A percentile compares a stretch with the other conserved stretches of the same genome.
Evolutionary conservation across 2,329 filamentous ascomycete species (phyloP).

Genomic region (Ascochyta fabae): DNA sequence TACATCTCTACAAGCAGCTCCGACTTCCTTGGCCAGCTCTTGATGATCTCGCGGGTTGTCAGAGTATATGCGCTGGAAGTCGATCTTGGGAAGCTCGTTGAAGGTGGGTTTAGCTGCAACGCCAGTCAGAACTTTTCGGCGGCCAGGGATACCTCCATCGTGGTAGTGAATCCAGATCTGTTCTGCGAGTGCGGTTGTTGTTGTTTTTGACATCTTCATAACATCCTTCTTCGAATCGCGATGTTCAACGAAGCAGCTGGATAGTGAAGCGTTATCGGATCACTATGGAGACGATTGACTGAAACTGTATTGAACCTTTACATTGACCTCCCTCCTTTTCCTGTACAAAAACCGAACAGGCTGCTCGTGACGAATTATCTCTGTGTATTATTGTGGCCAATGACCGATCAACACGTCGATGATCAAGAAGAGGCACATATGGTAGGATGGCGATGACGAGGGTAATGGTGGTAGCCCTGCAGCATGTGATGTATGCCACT

Average conservation of each 20-base stretch:
- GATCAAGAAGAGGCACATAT: not conserved
- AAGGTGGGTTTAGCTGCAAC: slow-evolving; percentile 34
- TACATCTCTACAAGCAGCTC: slow-evolving; percentile 41
- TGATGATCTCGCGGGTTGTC: slow-evolving; percentile 30
- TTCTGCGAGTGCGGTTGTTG: slow-evolving; percentile 15
- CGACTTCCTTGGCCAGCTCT: slow-evolving; percentile 39
- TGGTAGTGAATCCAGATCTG: slow-evolving; percentile 39
- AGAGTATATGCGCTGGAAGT: slow-evolving; percentile 41
- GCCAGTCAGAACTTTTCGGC: slow-evolving; percentile 35
- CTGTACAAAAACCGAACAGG: not conserved
- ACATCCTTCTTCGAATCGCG: not conserved
- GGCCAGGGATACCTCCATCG: slow-evolving; percentile 39
- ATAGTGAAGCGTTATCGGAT: not conserved
- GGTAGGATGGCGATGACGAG: not conserved
- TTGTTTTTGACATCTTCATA: slow-evolving; percentile 14
- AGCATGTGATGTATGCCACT: not conserved
- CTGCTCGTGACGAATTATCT: not conserved
- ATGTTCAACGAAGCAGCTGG: not conserved
- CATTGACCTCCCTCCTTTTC: too few species aligned
- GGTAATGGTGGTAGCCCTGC: too few species aligned
- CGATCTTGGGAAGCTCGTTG: slow-evolving; percentile 37
- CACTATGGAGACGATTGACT: not conserved
- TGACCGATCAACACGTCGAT: not conserved
- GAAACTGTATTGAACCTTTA: too few species aligned
- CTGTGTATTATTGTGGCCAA: not conserved